Conservation (phyloP, 345 rosid species). For the Limnanthes douglasii region DNA sequence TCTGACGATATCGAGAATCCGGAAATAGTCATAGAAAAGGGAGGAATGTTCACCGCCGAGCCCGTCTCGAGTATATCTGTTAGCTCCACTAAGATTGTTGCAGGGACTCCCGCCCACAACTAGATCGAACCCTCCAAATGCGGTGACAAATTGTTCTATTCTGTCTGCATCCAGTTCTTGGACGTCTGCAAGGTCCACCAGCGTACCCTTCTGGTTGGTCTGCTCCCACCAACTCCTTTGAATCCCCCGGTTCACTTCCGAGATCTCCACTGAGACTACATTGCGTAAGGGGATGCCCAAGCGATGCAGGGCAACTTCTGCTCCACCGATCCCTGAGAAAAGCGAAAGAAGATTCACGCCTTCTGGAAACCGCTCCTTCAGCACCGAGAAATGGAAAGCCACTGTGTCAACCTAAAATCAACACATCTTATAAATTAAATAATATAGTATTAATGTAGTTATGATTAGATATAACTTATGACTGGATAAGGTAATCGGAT, state of each 20-base stretch:
- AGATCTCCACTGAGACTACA: constrained; percentile 51
- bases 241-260: constrained; percentile 35
- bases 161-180: constrained; percentile 23
- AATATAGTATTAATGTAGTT: too few species aligned
- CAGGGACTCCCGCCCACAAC: constrained; percentile 72
- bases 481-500: too few species aligned
- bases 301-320: constrained; percentile 61
- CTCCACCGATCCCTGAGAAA: constrained; percentile 79
- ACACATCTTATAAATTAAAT: too few species aligned
- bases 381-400: constrained; percentile 53
- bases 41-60: constrained; percentile 59
- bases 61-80: constrained; percentile 39
- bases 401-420: constrained; percentile 76
- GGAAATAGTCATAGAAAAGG: constrained; percentile 40
- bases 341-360: constrained; percentile 56
- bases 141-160: constrained; percentile 22
- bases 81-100: constrained; percentile 62
- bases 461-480: too few species aligned
- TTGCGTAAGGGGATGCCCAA: constrained; percentile 38
- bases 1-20: too few species aligned
- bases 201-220: constrained; percentile 52
- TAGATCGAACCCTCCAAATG: constrained; percentile 51
- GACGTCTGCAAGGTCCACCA: constrained; percentile 31
- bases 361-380: constrained; percentile 34
- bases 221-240: constrained; percentile 73